These are phyloP conservation scores for Penicillium bovifimosum DNA, from an alignment of 495 filamentous ascomycete species.

Conservation along the genomic window DNA sequence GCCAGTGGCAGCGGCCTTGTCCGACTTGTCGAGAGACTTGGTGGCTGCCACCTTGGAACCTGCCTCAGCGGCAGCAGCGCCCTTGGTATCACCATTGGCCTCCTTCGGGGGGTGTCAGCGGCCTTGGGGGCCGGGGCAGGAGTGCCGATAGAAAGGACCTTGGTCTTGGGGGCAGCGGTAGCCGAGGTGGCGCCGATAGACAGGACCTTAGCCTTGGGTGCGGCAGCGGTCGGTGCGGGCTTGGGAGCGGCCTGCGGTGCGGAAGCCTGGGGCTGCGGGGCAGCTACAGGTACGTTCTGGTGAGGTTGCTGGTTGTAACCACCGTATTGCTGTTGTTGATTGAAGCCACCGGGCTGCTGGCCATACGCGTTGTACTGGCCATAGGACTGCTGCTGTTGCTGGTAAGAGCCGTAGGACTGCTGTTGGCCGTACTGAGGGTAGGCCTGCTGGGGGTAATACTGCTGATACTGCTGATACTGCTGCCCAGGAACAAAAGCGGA, in stretches of 20 bases:
- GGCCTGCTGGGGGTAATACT: constrained; percentile 43
- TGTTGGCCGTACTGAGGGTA: constrained; percentile 29
- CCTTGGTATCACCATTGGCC: constrained; percentile 50
- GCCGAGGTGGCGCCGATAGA: constrained; percentile 36
- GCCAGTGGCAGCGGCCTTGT: constrained; percentile 55
- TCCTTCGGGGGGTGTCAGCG: constrained; percentile 30
- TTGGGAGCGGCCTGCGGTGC: constrained; percentile 28
- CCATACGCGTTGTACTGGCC: constrained; percentile 46
- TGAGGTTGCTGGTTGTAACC: constrained; percentile 44
- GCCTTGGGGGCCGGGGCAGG: constrained; percentile 50
- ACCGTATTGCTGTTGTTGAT: constrained; percentile 47
- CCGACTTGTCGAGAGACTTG: constrained; percentile 76
- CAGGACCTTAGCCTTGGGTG: constrained; percentile 33
- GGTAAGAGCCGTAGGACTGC: constrained; percentile 49
- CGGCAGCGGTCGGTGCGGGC: constrained; percentile 29
- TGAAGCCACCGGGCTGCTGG: constrained; percentile 50
- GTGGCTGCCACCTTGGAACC: constrained; percentile 68
- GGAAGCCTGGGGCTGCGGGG: constrained; percentile 50
- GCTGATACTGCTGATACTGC: constrained; percentile 51
- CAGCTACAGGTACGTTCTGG: constrained; percentile 40
- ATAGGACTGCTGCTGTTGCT: constrained; percentile 35
- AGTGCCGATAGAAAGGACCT: constrained; percentile 62
- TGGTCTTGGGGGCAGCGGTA: constrained; percentile 56
- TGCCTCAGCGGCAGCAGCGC: constrained; percentile 42
- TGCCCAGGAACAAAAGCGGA: constrained; percentile 74